Conservation (phyloP, 2,329 filamentous ascomycete genomes). For the Diaporthe sp. region DNA sequence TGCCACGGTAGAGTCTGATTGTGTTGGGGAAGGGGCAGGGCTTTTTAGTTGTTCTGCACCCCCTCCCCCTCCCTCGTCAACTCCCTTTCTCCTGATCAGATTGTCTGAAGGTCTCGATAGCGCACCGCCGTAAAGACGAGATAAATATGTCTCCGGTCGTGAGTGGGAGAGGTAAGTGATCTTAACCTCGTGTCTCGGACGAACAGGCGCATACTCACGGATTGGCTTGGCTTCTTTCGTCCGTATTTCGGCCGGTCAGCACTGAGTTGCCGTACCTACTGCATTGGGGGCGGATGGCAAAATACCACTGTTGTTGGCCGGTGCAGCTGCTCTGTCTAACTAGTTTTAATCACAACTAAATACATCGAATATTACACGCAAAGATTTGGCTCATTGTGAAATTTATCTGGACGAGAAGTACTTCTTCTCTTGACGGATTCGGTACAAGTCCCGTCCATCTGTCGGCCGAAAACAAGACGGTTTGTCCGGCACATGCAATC, state of each 20-base stretch:
- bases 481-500: background rate
- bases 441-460: background rate
- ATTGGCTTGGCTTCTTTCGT: background rate
- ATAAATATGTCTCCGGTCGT: no score
- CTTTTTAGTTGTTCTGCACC: no score
- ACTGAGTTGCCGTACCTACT: background rate
- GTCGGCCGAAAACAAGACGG: background rate
- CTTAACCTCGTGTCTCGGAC: background rate
- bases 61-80: no score
- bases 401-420: background rate
- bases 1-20: no score
- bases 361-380: no score
- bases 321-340: background rate
- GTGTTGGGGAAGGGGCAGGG: no score
- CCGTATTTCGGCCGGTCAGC: background rate
- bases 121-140: no score
- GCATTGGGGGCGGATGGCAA: background rate
- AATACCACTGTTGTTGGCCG: background rate
- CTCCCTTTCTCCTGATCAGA: no score
- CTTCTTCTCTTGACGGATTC: background rate
- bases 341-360: no score
- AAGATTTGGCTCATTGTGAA: no score
- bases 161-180: no score
- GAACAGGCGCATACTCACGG: background rate
- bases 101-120: no score